Base-by-base conservation (phyloP, 768 basidiomycete genomes). In the Termitomyces sp. region DNA sequence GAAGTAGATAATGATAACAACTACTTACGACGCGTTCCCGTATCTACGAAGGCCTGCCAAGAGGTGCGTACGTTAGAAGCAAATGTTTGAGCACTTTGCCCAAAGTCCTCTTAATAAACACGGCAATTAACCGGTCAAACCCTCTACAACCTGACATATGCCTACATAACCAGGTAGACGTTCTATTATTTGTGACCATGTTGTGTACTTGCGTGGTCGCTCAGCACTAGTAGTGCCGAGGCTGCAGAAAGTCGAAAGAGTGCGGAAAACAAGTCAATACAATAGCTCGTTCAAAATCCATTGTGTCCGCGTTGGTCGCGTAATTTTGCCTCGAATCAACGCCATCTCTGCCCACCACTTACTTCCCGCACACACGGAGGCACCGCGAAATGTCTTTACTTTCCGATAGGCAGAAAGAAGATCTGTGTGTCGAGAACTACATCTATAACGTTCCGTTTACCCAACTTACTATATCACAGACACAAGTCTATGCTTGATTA, bases 401-500 rank as follows among this genome's bases (percentile, higher is more conserved):
- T 52, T 72, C 71, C 14, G 71, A 72, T 40, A 64, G 71, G 58
- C 71, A 72, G 66, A 69, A 64, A 64, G 70, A 71, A 64, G 71
- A 72, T 55, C 56, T 72, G 71, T 72, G 54, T 48, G 71, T 68
- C 40, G 33, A 56, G n/a, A 47, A 26, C n/a, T 14, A 23, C 47
- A n/a, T 41, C 18, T 30, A 53, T 28, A 13, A 51, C 3, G 33
- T 16, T 33, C 55, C 20, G 7, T 57, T 43, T 26, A 53, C 56
- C 58, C 32, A 32, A 58, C 51, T 33, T 46, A 60, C 47, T 52
- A 56, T 62, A 50, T 60, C 58, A 58, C 63, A 90, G 88, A 68
- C 86, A 90, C 76, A 89, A 87, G 75, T 85, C 88, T 64, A 89
- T 90, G 79, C 82, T 90, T 61, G 87, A 90, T 73, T 90, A 90